A percentile compares a stretch with the other conserved stretches of the same genome.
Conservation (phyloP, 306 rosid species). For the Clitoria ternatea region DNA sequence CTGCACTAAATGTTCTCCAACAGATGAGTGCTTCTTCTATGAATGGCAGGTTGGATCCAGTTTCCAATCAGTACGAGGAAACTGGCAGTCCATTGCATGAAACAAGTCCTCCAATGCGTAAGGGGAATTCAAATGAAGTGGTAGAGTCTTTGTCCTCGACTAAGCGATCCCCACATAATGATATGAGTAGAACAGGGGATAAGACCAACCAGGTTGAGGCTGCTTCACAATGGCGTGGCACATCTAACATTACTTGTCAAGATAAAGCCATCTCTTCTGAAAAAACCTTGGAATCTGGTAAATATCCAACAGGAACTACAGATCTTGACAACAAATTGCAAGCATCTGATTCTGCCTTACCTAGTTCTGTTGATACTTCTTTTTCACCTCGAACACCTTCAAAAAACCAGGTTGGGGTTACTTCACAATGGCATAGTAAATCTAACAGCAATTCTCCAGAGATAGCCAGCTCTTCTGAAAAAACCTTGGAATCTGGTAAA, state of each 20-base stretch:
- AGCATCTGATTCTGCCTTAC: constrained; percentile 19
- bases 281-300: constrained; percentile 20
- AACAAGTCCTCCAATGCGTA: constrained; percentile 35
- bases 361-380: constrained; percentile 36
- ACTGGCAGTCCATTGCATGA: constrained; percentile 28
- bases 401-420: too few species aligned
- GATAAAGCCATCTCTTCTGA: constrained; percentile 30
- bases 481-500: constrained; percentile 21
- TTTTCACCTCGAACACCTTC: constrained; percentile 52
- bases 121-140: constrained; percentile 24
- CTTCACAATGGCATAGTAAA: constrained; percentile 12
- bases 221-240: constrained; percentile 12
- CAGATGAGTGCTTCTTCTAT: constrained; percentile 48
- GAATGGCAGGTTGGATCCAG: constrained; percentile 43
- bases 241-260: constrained; percentile 13
- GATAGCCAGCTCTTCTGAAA: constrained; percentile 27
- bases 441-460: constrained; percentile 17
- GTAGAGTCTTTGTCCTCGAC: constrained; percentile 30
- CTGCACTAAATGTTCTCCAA: constrained; percentile 63
- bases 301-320: constrained; percentile 21
- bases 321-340: constrained; percentile 17
- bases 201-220: constrained; percentile 23
- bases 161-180: constrained; percentile 31
- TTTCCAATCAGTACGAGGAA: constrained; percentile 32
- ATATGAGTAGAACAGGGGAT: constrained; percentile 29